Evolutionary conservation across 768 basidiomycete species (phyloP).

Genomic region (Podaxis sp.): DNA sequence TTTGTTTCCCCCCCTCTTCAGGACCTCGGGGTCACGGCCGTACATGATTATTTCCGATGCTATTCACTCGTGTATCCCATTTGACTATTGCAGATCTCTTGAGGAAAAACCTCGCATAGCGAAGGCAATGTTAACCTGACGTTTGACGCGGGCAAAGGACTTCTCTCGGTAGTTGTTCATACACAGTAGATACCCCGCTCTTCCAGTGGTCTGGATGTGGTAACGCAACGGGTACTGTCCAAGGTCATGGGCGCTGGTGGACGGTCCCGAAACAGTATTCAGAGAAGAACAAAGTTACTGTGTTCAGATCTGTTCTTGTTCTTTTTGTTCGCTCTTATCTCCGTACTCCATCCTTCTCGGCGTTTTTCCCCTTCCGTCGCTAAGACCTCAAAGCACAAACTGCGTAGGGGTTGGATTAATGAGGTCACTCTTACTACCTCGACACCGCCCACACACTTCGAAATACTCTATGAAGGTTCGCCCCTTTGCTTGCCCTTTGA

Average conservation of each 20-base stretch:
- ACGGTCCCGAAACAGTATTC: not conserved
- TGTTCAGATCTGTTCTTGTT: not conserved
- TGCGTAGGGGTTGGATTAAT: not conserved
- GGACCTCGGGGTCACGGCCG: not conserved
- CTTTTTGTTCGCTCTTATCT: conserved; percentile 13
- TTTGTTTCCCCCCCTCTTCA: not conserved
- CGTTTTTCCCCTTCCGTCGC: not conserved
- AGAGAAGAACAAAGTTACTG: not conserved
- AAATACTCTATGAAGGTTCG: not conserved
- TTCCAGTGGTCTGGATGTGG: not conserved
- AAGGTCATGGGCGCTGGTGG: not conserved
- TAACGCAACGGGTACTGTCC: not conserved
- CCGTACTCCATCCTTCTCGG: conserved; percentile 12
- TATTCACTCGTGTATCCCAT: not conserved
- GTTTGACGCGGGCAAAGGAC: not conserved
- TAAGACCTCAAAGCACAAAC: not conserved
- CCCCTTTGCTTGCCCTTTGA: not conserved
- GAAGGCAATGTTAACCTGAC: not conserved
- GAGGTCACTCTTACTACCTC: not conserved
- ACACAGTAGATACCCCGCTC: not conserved
- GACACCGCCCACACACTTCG: not conserved
- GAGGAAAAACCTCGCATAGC: conserved; percentile 11
- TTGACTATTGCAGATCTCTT: conserved; percentile 1
- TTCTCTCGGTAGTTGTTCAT: conserved; percentile 4
- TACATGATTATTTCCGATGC: not conserved